phyloP scores from a whole-genome alignment of 345 rosid species.

The Physaria fendleri region DNA sequence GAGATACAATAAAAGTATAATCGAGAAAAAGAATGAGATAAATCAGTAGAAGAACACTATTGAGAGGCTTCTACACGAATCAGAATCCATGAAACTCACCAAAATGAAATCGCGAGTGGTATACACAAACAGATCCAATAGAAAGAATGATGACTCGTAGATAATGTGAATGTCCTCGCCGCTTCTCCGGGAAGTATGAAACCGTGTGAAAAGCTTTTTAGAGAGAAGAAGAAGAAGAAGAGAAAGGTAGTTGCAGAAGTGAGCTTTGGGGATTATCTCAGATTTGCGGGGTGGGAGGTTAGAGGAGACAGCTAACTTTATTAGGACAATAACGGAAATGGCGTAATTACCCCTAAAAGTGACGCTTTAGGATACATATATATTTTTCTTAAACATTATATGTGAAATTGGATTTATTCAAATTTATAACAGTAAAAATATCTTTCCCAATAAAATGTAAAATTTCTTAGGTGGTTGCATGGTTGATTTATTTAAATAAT shows the following conservation, averaged over 20 bases:
- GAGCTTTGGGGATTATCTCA: constrained; percentile 21
- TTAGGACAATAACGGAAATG: neutral
- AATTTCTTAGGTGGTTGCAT: neutral
- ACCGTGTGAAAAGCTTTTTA: neutral
- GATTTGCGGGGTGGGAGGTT: constrained; percentile 25
- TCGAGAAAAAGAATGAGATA: constrained; percentile 8
- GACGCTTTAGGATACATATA: neutral
- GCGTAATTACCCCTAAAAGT: neutral
- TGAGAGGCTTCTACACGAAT: neutral
- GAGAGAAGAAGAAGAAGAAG: neutral
- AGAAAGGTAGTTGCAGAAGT: constrained; percentile 10
- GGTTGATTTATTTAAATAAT: neutral
- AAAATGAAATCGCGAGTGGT: constrained; percentile 3
- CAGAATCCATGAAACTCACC: constrained; percentile 13
- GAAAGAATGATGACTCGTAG: neutral
- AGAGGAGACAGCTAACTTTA: constrained; percentile 12
- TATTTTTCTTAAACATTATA: neutral
- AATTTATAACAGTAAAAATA: neutral
- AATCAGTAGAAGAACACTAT: neutral
- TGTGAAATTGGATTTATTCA: neutral
- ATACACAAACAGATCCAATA: constrained; percentile 20
- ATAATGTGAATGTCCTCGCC: constrained; percentile 6
- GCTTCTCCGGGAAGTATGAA: neutral
- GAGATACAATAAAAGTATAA: constrained; percentile 3
- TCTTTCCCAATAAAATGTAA: neutral